Conservation (phyloP, 805 yeast species). For the Hermanozyma aechmeae region DNA sequence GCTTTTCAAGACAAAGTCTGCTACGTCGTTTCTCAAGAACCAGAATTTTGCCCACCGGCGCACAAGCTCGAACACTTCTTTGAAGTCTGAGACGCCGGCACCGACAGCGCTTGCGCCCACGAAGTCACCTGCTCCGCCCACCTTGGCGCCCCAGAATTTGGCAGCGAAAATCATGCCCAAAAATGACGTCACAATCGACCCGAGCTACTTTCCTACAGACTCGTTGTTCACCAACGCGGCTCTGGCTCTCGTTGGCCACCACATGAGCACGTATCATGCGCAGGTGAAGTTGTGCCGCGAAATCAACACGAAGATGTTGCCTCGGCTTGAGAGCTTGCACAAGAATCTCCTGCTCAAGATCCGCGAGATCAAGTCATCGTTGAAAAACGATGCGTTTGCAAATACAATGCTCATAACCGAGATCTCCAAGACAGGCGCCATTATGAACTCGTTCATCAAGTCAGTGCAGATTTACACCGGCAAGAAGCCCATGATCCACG, state of each 20-base stretch:
- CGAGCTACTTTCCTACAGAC: conserved; percentile 15
- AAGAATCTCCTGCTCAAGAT: conserved; percentile 28
- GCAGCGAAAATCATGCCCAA: conserved; percentile 10
- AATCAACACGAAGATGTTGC: conserved; percentile 21
- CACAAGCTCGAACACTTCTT: conserved; percentile 6
- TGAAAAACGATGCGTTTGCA: conserved; percentile 33
- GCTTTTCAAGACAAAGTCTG: conserved; percentile 15
- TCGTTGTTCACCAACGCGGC: conserved; percentile 20
- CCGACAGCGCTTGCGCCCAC: neutral
- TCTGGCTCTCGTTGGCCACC: conserved; percentile 25
- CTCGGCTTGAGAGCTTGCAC: conserved; percentile 25
- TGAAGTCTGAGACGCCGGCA: conserved; percentile 4
- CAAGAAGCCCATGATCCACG: conserved; percentile 25
- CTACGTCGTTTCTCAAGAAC: conserved; percentile 14
- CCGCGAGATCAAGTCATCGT: conserved; percentile 30
- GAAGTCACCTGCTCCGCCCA: conserved; percentile 1
- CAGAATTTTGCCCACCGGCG: conserved; percentile 12
- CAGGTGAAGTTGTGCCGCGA: conserved; percentile 23
- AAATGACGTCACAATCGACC: conserved; percentile 13
- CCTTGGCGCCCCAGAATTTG: conserved; percentile 2
- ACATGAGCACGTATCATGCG: conserved; percentile 16
- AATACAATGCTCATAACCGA: conserved; percentile 26
- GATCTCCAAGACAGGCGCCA: conserved; percentile 16
- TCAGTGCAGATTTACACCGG: conserved; percentile 25
- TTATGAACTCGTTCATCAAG: conserved; percentile 34